Conservation (phyloP, 2,329 filamentous ascomycete species). For the Penicillium aurantiogriseum region DNA sequence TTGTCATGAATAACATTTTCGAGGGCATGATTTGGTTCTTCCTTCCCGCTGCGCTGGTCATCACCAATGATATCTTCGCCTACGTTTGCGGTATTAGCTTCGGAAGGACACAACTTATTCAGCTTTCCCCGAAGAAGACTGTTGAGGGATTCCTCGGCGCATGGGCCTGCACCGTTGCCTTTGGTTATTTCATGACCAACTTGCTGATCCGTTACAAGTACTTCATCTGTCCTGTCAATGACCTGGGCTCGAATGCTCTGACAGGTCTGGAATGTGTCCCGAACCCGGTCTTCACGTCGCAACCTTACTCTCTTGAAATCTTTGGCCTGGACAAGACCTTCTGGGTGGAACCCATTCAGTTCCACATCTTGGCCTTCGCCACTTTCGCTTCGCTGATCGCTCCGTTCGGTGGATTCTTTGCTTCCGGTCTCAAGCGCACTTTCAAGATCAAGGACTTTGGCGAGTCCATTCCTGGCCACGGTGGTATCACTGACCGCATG, state of each 20-base stretch:
- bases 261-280: constrained; percentile 85
- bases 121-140: constrained; percentile 97
- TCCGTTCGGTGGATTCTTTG: constrained; percentile 97
- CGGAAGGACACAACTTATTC: constrained; percentile 93
- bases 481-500: constrained; percentile 98
- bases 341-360: constrained; percentile 81
- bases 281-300: constrained; percentile 86
- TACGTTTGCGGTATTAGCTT: constrained; percentile 98
- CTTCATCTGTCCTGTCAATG: constrained; percentile 96
- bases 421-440: constrained; percentile 92
- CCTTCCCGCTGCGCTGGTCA: constrained; percentile 87
- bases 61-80: constrained; percentile 98
- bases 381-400: constrained; percentile 96
- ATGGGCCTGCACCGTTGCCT: constrained; percentile 91
- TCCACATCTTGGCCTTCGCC: constrained; percentile 85
- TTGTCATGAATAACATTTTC: constrained; percentile 99
- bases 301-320: constrained; percentile 69
- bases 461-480: constrained; percentile 94
- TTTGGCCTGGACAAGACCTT: constrained; percentile 71
- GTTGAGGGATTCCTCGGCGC: constrained; percentile 95
- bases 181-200: constrained; percentile 78
- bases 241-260: constrained; percentile 89
- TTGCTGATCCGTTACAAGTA: constrained; percentile 88
- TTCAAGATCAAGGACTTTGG: constrained; percentile 99
- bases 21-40: constrained; percentile 99